Conservation (phyloP, 345 rosid genomes). For the Hibiscus trionum region DNA sequence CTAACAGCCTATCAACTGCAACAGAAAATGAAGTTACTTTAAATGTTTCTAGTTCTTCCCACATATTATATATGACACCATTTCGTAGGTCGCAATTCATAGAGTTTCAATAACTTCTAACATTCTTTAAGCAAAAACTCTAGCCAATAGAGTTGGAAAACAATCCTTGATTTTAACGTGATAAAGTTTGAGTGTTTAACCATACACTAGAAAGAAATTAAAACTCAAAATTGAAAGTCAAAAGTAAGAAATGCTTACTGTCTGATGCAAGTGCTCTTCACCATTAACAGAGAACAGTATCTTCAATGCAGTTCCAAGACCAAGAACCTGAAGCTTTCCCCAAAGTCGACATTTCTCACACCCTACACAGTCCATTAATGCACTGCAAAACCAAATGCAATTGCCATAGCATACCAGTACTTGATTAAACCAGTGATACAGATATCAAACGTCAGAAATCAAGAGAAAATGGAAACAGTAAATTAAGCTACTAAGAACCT, state of each 20-base stretch:
- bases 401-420: not conserved
- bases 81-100: not conserved
- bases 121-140: not conserved
- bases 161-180: not conserved
- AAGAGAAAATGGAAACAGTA: not conserved
- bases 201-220: conserved; percentile 2
- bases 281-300: conserved; percentile 83
- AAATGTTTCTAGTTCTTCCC: not conserved
- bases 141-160: not conserved
- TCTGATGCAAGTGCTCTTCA: conserved; percentile 33
- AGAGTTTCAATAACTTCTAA: not conserved
- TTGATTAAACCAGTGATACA: not conserved
- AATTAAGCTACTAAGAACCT: not conserved
- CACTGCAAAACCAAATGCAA: conserved; percentile 44
- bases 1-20: not conserved
- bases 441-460: not conserved
- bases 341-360: conserved; percentile 97
- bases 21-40: not conserved
- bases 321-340: conserved; percentile 98
- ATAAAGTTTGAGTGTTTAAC: not conserved
- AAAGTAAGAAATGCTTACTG: conserved; percentile 35
- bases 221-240: conserved; percentile 2
- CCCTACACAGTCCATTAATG: conserved; percentile 93
- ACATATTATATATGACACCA: not conserved
- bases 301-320: conserved; percentile 87